Evolutionary conservation across 2,329 filamentous ascomycete genomes (phyloP), one percentile per base, ranked within the genome.

Genomic region (Nemania serpens): DNA sequence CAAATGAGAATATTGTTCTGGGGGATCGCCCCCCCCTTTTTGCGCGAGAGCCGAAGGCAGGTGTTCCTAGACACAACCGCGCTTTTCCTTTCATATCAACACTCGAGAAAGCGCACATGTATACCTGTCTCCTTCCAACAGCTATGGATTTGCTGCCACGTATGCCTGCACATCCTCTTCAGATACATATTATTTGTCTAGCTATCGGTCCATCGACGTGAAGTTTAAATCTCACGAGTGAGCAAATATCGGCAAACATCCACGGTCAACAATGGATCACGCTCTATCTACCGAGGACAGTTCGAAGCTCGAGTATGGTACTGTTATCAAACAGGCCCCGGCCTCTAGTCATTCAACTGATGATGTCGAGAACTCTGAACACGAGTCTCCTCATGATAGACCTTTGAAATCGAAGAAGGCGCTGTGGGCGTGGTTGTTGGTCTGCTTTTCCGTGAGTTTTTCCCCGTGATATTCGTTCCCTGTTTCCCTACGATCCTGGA

Each of bases 391-490:
- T 15, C 22, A 22, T 11, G 66, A 69, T 66, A 51, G 48, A 20
- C 13, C 48, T 1, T 20, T 61, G 10, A 55, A 39, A 6, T 50
- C 55, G 0, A 63, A 61, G 18, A 60, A 22, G 41, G 56, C 61
- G 15, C 17, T 63, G 5, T 63, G 61, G 61, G 61, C 61, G 5
- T 63, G 61, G 61, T 33, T 63, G 39, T 33, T 63, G 10, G 57
- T 63, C 18, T 63, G 61, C 52, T 63, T 60, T 47, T 63, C 61
- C 15, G 60, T 62, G 42, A 43, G 60, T 59, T 29, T 11, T 4
- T 29, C 13, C 37, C 7, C 13, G 29, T 29, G 12, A 37, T 39
- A 45, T 42, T n/a, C 5, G 5, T n/a, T 22, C 20, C n/a, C 5
- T 5, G 3, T 5, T 29, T 29, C 25, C 10, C 17, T 25, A 18